A percentile compares a stretch with the other conserved stretches of the same genome.
Evolutionary conservation across 306 rosid species (phyloP).

Genomic region (Trichosanthes truncata): DNA sequence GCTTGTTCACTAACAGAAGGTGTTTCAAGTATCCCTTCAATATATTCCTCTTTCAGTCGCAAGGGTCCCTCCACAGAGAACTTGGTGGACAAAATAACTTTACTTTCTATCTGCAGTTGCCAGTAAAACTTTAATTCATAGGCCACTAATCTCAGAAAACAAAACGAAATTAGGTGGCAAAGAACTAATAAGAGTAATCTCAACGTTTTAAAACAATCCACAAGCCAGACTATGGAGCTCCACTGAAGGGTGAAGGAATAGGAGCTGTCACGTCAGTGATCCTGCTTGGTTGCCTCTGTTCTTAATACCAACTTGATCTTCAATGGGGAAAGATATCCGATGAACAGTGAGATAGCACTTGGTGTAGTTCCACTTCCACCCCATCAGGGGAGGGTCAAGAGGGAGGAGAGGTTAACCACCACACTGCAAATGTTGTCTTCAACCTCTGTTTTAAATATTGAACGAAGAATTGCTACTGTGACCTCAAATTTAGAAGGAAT

Average conservation of each 20-base stretch:
- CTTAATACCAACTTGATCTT: background rate
- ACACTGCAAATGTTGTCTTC: background rate
- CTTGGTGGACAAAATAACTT: conserved; percentile 49
- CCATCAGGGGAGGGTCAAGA: background rate
- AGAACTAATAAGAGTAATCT: background rate
- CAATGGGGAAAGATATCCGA: background rate
- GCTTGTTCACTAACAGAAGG: conserved; percentile 76
- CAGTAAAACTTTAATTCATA: conserved; percentile 1
- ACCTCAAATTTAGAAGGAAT: background rate
- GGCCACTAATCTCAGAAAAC: background rate
- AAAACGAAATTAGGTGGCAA: conserved; percentile 5
- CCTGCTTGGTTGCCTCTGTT: background rate
- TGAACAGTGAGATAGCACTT: background rate
- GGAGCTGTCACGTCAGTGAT: background rate
- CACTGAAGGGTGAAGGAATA: background rate
- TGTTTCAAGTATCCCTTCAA: conserved; percentile 63
- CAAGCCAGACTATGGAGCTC: background rate
- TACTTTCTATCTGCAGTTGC: conserved; percentile 68
- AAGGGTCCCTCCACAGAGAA: conserved; percentile 88
- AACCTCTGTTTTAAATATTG: background rate
- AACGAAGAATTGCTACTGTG: background rate
- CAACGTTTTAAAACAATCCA: background rate
- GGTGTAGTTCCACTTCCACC: background rate
- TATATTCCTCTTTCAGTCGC: conserved; percentile 88
- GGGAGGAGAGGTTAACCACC: background rate